phyloP scores from a whole-genome alignment of 2,329 filamentous ascomycete genomes.

The Penicillium sp. region DNA sequence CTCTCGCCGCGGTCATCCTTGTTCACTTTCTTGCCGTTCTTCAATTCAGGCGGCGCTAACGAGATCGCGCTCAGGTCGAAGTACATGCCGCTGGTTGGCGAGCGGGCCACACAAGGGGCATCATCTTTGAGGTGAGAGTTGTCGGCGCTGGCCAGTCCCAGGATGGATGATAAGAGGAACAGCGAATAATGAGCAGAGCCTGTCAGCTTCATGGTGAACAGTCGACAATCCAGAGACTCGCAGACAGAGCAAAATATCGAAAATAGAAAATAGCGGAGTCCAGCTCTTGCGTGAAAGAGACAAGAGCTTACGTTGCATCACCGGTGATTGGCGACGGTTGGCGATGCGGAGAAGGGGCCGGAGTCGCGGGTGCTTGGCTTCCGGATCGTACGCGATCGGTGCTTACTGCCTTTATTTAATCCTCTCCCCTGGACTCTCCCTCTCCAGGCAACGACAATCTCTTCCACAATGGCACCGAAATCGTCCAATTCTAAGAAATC shows the following conservation, averaged over 20 bases:
- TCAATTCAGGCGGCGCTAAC: slow-evolving; percentile 47
- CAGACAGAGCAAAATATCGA: slow-evolving; percentile 1
- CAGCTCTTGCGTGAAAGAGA: not conserved
- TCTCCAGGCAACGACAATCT: not conserved
- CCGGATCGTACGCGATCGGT: slow-evolving; percentile 21
- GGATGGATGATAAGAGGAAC: slow-evolving; percentile 34
- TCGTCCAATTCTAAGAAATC: slow-evolving; percentile 21
- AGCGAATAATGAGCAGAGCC: slow-evolving; percentile 30
- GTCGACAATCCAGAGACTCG: not conserved
- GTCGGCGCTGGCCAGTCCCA: slow-evolving; percentile 32
- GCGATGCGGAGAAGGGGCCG: slow-evolving; percentile 12
- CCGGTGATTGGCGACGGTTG: slow-evolving; percentile 13
- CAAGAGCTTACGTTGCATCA: slow-evolving; percentile 22
- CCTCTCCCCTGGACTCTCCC: not conserved
- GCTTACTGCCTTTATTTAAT: slow-evolving; percentile 8
- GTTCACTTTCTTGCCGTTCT: slow-evolving; percentile 41
- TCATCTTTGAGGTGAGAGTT: slow-evolving; percentile 42
- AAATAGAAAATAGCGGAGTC: slow-evolving; percentile 1
- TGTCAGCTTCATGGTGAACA: slow-evolving; percentile 35
- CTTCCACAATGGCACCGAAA: slow-evolving; percentile 32
- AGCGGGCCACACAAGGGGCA: slow-evolving; percentile 63
- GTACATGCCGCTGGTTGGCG: slow-evolving; percentile 60
- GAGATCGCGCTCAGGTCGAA: slow-evolving; percentile 62
- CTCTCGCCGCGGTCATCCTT: slow-evolving; percentile 43
- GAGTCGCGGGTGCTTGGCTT: slow-evolving; percentile 13